Base-by-base conservation (phyloP, 2,329 filamentous ascomycete species). In the Cladosporium sp. region DNA sequence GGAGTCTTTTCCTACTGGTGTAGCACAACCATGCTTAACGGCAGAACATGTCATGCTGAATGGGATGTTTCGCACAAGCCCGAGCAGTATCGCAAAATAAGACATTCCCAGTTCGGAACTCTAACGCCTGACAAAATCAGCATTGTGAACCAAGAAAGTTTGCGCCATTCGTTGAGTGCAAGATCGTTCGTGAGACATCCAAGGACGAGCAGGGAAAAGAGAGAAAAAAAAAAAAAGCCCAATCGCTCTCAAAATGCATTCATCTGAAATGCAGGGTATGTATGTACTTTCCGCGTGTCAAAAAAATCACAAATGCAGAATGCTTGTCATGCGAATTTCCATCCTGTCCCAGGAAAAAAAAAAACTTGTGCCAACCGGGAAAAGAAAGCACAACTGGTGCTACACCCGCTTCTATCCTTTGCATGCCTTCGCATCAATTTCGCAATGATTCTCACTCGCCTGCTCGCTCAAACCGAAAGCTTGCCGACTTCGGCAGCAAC, bases 401-500 rank as follows among this genome's bases (percentile, higher is more conserved):
- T 46, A 46, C 40, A 26, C 40, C n/a, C 21, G 40, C 21, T 3
- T 46, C 10, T 46, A 46, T 46, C 40, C 40, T 2, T 46, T 46
- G 40, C 21, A 46, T 46, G 40, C 40, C 8, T 10, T 46, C 40
- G 8, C 40, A 23, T 21, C 21, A 3, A 3, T 46, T 31, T 46
- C 31, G 23, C 18, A 53, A 18, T 28, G 18, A 55, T 55, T 11
- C 16, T 52, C 21, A 18, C 8, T 52, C 8, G 33, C 14, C 14
- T 11, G n/a, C 23, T 18, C 49, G 18, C 31, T 60, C 64, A 69
- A 12, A 72, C 70, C 21, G 67, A 69, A 57, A 72, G 37, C 37
- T 70, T 72, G 11, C 52, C 67, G 12, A 70, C 69, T 49, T 67
- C 69, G 3, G 58, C 68, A 21, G 69, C 67, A 35, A 68, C 68